A percentile compares a stretch with the other conserved stretches of the same genome.
phyloP scores from a whole-genome alignment of 176 grass and related monocot genomes.

The Bothriochloa decipiens region DNA sequence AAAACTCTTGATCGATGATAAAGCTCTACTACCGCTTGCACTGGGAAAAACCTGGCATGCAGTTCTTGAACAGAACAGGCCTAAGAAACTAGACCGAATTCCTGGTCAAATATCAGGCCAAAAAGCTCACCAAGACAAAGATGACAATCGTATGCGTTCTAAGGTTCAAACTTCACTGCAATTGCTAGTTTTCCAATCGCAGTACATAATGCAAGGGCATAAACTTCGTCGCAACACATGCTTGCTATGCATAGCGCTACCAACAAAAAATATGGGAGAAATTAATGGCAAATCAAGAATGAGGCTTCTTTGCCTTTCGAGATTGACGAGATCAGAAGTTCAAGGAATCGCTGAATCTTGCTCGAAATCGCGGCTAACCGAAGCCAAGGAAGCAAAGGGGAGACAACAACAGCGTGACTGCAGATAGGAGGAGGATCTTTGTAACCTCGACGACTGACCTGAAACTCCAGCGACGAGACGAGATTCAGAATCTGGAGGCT shows the following conservation, averaged over 20 bases:
- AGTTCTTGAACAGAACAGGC: slow-evolving; percentile 4
- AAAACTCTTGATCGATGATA: no score
- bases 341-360: slow-evolving; percentile 8
- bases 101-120: background rate
- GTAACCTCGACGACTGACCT: slow-evolving; percentile 38
- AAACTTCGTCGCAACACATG: background rate
- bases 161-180: no score
- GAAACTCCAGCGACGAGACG: background rate
- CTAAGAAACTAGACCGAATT: background rate
- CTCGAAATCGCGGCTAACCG: background rate
- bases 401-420: background rate
- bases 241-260: no score
- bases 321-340: background rate
- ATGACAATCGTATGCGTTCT: background rate
- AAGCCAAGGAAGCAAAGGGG: background rate
- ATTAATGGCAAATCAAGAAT: background rate
- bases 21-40: no score
- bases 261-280: background rate
- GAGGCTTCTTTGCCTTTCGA: background rate
- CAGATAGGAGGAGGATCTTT: slow-evolving; percentile 33
- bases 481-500: slow-evolving; percentile 54
- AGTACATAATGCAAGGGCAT: background rate
- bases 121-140: background rate
- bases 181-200: no score
- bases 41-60: background rate